Evolutionary conservation across 1,284 basidiomycete genomes (phyloP).

Genomic region (Chalciporus piperatoides): DNA sequence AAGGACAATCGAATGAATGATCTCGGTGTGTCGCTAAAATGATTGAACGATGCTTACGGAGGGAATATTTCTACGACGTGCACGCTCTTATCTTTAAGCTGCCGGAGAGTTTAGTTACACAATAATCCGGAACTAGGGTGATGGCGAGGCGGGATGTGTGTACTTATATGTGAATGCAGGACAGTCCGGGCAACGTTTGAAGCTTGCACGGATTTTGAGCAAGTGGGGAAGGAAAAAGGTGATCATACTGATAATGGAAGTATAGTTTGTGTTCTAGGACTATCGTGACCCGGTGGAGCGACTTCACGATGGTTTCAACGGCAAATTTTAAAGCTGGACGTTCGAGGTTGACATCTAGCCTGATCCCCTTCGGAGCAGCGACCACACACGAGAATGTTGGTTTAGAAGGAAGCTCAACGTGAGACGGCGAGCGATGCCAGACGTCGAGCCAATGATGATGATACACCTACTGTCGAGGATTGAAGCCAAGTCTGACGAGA

Average conservation of each 20-base stretch:
- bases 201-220: constrained; percentile 45
- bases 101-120: constrained; percentile 60
- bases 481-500: too few species aligned
- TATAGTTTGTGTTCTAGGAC: constrained; percentile 55
- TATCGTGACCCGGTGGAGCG: constrained; percentile 30
- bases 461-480: too few species aligned
- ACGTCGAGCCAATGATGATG: constrained; percentile 38
- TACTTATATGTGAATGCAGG: constrained; percentile 50
- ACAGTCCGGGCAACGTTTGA: constrained; percentile 19
- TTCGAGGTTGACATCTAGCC: constrained; percentile 43
- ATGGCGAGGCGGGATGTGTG: constrained; percentile 50
- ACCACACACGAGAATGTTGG: too few species aligned
- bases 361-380: constrained; percentile 34
- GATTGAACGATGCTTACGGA: constrained; percentile 43
- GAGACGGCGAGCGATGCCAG: too few species aligned
- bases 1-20: constrained; percentile 1
- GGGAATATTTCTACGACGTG: constrained; percentile 59
- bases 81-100: constrained; percentile 49
- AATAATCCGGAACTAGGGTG: constrained; percentile 45
- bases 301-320: constrained; percentile 37
- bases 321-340: constrained; percentile 40
- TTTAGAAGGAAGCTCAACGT: too few species aligned
- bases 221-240: constrained; percentile 56
- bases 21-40: neutral
- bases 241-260: constrained; percentile 48